Evolutionary conservation across 108 stramenopile species (phyloP), one percentile per base, ranked within the genome.

Genomic region (Pseudonitzschia delicatissima): DNA sequence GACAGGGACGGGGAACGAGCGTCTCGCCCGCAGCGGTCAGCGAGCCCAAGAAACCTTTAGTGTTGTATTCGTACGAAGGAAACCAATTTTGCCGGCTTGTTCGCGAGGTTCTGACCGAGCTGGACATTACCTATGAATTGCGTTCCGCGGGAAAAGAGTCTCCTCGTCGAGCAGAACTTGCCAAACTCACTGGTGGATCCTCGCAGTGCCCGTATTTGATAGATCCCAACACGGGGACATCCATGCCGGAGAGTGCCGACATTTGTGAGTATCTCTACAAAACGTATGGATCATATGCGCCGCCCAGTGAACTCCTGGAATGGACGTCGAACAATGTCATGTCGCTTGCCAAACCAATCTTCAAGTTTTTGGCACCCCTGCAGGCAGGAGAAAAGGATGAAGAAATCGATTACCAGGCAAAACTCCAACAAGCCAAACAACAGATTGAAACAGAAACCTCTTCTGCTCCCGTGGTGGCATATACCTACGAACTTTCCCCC

Each of bases 21-120:
- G 79, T 80, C 11, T 45, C 66, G 18, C 51, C 78, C 21, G 34
- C 35, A 25, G 13, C 48, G 5, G 37, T 29, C 0, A 48, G 45
- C 26, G 66, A 60, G 7, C 68, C 77, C n/a, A 21, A 62, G 25
- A 72, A 77, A 27, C 67, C 78, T 18, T 42, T 82, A 11, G 53
- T 87, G 1, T 64, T 85, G 25, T 88, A 85, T 58, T 81, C 82
- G 4, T 86, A 84, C 61, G 87, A 88, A 69, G 86, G 87, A 18
- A 92, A 92, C 73, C 91, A 92, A 67, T 92, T 92, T 71, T 90
- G 90, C 45, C 77, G 91, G 45, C 71, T 89, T 1, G 91, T 97
- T 1, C 76, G 94, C n/a, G 96, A 97, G 68, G 90, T 81, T 12
- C 62, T 97, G 45, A 83, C 81, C 7, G 95, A 96, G 64, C 70